Evolutionary conservation across 1,139 yeast genomes (phyloP).

Genomic region (Candida glucosophila): DNA sequence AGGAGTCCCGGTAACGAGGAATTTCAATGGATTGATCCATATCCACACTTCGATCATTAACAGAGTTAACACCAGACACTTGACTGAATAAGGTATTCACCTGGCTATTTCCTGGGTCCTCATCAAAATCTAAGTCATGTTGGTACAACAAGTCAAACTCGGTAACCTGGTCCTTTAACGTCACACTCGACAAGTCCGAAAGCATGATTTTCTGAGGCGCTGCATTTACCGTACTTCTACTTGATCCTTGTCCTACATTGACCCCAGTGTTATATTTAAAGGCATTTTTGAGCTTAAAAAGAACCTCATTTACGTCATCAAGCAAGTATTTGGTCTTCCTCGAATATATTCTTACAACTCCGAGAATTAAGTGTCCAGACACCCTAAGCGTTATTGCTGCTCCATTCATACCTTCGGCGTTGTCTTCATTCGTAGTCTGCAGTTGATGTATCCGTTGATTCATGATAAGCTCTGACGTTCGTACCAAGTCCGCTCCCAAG

Average conservation of each 20-base stretch:
- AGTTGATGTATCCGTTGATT: constrained; percentile 10
- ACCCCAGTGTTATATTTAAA: constrained; percentile 41
- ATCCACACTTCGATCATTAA: constrained; percentile 9
- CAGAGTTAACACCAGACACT: constrained; percentile 4
- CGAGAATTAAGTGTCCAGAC: constrained; percentile 82
- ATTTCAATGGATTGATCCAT: constrained; percentile 49
- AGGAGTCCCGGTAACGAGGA: constrained; percentile 34
- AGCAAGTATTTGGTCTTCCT: constrained; percentile 77
- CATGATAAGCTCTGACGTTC: constrained; percentile 51
- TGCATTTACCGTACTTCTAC: constrained; percentile 25
- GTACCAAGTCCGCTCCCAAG: constrained; percentile 60
- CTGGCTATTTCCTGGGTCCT: constrained; percentile 16
- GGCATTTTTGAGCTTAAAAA: constrained; percentile 65
- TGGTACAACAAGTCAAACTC: constrained; percentile 64
- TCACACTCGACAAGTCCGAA: constrained; percentile 45
- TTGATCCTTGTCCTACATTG: constrained; percentile 21
- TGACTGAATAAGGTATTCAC: constrained; percentile 7
- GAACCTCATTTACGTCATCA: constrained; percentile 78
- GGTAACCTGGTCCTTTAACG: constrained; percentile 71
- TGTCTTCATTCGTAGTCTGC: constrained; percentile 16
- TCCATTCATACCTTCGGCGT: constrained; percentile 1
- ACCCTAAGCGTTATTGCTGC: constrained; percentile 63
- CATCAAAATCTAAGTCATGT: constrained; percentile 54
- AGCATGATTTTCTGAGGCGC: constrained; percentile 44
- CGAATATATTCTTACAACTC: constrained; percentile 83